A percentile compares a stretch with the other conserved stretches of the same genome.
Conservation (phyloP, 2,329 filamentous ascomycete genomes). For the Metarhizium album region DNA sequence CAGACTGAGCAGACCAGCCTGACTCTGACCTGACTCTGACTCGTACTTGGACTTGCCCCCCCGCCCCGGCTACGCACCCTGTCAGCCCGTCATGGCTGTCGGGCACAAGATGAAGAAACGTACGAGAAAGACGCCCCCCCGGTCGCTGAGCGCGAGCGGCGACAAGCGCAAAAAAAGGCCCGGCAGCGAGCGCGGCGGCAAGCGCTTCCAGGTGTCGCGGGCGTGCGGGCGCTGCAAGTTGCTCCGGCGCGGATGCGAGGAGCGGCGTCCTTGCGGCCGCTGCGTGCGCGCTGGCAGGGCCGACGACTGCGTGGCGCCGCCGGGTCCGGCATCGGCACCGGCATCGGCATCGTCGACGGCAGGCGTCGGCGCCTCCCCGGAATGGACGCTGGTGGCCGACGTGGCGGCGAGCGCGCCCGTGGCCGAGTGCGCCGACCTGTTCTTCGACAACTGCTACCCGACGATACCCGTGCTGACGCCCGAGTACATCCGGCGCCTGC, state of each 20-base stretch:
- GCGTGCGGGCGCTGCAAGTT: conserved; percentile 33
- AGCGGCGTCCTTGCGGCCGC: conserved; percentile 31
- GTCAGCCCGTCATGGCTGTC: no score
- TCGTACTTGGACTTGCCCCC: no score
- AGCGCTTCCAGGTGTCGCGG: conserved; percentile 30
- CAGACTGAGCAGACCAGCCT: no score
- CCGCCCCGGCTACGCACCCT: no score
- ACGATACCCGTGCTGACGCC: conserved; percentile 32
- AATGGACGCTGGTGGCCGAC: conserved; percentile 18
- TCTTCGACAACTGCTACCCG: conserved; percentile 28
- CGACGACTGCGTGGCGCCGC: conserved; percentile 23
- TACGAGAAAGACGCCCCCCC: no score
- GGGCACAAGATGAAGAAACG: no score
- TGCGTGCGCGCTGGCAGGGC: conserved; percentile 31
- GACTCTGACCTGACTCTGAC: no score
- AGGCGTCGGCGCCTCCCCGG: no score
- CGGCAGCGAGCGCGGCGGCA: conserved; percentile 9
- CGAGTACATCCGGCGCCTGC: conserved; percentile 24
- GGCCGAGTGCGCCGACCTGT: conserved; percentile 27
- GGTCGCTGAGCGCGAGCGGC: neutral
- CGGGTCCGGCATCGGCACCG: neutral
- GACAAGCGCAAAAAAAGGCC: neutral
- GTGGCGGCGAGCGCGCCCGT: conserved; percentile 23
- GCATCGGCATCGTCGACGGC: neutral
- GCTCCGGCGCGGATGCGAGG: conserved; percentile 32